Base-by-base conservation (phyloP, 169 alveolate genomes). In the Cryptosporidium viatorum region DNA sequence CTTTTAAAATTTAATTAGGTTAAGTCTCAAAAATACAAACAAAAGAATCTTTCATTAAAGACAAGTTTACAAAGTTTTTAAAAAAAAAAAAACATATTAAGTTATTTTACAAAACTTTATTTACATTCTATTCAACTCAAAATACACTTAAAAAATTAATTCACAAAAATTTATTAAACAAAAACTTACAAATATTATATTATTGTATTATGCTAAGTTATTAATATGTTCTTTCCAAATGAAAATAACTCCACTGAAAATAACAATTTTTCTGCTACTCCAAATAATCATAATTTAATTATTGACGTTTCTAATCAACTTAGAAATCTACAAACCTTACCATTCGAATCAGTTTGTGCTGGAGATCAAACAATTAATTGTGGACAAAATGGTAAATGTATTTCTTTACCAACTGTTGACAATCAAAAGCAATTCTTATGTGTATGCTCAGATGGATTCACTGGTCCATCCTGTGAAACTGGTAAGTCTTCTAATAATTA, bases 261-360 rank as follows among this genome's bases (percentile, higher is more conserved):
- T 9, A 52, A 71, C 8, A 55, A n/a, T n/a, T 3, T 48, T 39
- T 71, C 16, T 26, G 12, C 80, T 6, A 21, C 67, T 7, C 35
- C 41, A 21, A 43, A 9, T 39, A 6, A 6, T n/a, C n/a, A n/a
- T 18, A 45, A 50, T 50, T 59, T 71, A 18, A 45, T 71, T 33
- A 59, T 18, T 14, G 12, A 45, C 6, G 31, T 26, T 26, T 31
- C 65, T 16, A n/a, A 29, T 1, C 7, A 37, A 9, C 18, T 55
- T 23, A 51, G 86, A 59, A 37, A 59, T 14, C n/a, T 73, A 6
- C 69, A 80, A n/a, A 33, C 51, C 26, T 23, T 80, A 33, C 89
- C 89, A 43, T 80, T 80, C 62, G 89, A 80, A 48, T 80, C 89
- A 9, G 21, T 58, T 18, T 80, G 89, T 80, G 65, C 75, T 60